phyloP scores from a whole-genome alignment of 2,329 filamentous ascomycete genomes.

The Colletotrichum coccodes region DNA sequence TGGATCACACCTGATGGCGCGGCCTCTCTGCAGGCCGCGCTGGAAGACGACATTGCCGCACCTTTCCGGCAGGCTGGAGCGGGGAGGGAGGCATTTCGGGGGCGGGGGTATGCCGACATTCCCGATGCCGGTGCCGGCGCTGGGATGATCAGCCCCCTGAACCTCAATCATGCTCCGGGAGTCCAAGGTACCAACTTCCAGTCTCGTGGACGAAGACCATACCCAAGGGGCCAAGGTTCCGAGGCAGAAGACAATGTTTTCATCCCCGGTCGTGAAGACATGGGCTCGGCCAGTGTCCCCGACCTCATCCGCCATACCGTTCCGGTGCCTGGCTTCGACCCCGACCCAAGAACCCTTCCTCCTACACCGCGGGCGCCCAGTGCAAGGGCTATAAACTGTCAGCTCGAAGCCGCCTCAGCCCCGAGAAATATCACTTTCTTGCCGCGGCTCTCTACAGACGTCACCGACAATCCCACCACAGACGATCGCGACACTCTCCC shows the following conservation, averaged over 20 bases:
- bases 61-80: not conserved
- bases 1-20: not conserved
- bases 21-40: not conserved
- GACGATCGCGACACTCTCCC: not conserved
- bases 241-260: not conserved
- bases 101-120: too few relatives aligned
- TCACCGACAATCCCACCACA: not conserved
- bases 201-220: not conserved
- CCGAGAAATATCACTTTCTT: not conserved
- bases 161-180: not conserved
- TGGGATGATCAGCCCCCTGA: not conserved
- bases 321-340: not conserved
- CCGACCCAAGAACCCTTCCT: not conserved
- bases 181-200: not conserved
- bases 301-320: not conserved
- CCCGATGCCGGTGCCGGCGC: not conserved
- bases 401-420: not conserved
- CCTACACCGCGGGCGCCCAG: not conserved
- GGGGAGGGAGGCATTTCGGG: not conserved
- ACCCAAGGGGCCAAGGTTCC: too few relatives aligned
- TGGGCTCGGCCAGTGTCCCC: not conserved
- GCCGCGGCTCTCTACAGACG: not conserved
- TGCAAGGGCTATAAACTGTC: not conserved
- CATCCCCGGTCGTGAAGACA: not conserved
- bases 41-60: not conserved